Evolutionary conservation across 192 early-diverging fungal species (phyloP).

Genomic region (Gigaspora rosea): DNA sequence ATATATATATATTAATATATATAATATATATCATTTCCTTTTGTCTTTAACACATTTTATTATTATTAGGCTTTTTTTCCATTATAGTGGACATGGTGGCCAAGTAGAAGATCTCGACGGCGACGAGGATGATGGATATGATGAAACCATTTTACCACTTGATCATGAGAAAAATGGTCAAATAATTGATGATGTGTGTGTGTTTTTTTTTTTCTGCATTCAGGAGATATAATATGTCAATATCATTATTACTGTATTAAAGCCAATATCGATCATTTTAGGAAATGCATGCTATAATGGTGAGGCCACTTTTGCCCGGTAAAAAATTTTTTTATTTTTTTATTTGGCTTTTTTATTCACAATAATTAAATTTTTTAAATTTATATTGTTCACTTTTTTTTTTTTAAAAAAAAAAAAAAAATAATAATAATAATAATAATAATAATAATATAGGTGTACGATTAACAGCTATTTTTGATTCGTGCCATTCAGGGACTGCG

Average conservation of each 20-base stretch:
- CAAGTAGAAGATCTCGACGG: slow-evolving; percentile 58
- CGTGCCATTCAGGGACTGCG: slow-evolving; percentile 82
- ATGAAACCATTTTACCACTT: slow-evolving; percentile 77
- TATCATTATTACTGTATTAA: too few relatives aligned
- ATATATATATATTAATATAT: too few relatives aligned
- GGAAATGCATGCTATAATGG: slow-evolving; percentile 74
- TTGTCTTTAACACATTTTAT: neutral
- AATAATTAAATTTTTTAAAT: neutral
- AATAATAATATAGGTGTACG: slow-evolving; percentile 54
- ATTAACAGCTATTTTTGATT: slow-evolving; percentile 83
- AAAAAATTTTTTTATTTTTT: neutral
- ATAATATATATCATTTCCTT: too few relatives aligned
- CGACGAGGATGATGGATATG: slow-evolving; percentile 78
- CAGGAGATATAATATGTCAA: too few relatives aligned
- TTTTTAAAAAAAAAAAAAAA: neutral
- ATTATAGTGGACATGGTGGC: slow-evolving; percentile 80
- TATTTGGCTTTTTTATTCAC: too few relatives aligned
- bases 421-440: slow-evolving; percentile 14
- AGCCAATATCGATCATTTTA: neutral
- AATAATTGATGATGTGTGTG: slow-evolving; percentile 67
- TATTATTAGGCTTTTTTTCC: slow-evolving; percentile 67
- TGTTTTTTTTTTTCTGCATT: neutral
- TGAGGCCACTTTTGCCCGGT: slow-evolving; percentile 58
- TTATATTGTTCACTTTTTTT: neutral
- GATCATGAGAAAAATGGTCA: slow-evolving; percentile 56